Evolutionary conservation across 2,329 filamentous ascomycete species (phyloP), one percentile per base, ranked within the genome.

Genomic region (Furcasterigmium furcatum): DNA sequence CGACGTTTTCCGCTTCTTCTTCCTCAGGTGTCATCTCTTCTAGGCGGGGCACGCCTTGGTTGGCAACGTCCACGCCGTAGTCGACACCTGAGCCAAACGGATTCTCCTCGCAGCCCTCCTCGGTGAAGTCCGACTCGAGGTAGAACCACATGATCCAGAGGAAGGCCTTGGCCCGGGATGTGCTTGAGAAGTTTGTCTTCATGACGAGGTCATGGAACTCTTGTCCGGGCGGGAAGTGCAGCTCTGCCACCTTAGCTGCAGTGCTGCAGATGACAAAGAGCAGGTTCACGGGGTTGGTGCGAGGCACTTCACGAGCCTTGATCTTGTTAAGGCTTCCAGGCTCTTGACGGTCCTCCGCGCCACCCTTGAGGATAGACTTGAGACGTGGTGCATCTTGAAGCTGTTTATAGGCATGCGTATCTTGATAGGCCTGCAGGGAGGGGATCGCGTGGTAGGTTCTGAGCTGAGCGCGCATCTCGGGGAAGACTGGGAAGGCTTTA

Each of bases 121-220:
- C 83, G 0, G 88, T 88, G 55, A 96, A 97, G 62, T 96, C 90
- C 22, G 91, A 96, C 64, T 99, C 94, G 16, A 99, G 78, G 61
- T 99, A 97, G 74, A 94, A 96, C 94, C 94, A 99, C 84, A 99
- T 95, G 52, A 99, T 74, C 94, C 94, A 99, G 18, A 99, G 71
- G 56, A 99, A 99, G 1, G 92, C 92, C 38, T 74, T 84, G 1
- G 94, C 91, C 51, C 94, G 82, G 50, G 89, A 95, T 54, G 76
- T 71, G 65, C 91, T 97, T 46, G 85, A 89, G 49, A 90, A 79
- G 20, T 88, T 86, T 2, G 85, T 85, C 60, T 89, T 85, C 91
- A 97, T 97, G 57, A 99, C 86, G 14, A 99, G 79, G 58, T 99
- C 94, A 64, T 96, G 95, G 64, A 99, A 97, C 65, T 99, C 94